A percentile compares a stretch with the other conserved stretches of the same genome.
Conservation (phyloP, 73 alveolate species). For the Paramecium bursaria region DNA sequence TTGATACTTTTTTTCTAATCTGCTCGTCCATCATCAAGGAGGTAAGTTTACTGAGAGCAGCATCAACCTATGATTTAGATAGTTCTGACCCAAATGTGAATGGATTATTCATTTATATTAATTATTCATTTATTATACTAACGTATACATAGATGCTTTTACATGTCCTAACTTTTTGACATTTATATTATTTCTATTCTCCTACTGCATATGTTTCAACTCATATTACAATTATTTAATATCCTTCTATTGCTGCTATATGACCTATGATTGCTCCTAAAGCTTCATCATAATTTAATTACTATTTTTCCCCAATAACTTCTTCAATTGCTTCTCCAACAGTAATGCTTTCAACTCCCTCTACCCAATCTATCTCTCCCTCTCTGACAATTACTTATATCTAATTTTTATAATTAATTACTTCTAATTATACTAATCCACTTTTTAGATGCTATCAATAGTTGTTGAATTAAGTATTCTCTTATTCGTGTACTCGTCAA, state of each 20-base stretch:
- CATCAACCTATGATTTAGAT: background rate
- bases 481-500: too few species aligned
- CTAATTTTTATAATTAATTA: background rate
- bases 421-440: too few species aligned
- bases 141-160: slow-evolving; percentile 20
- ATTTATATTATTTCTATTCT: background rate
- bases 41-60: background rate
- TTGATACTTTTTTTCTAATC: too few species aligned
- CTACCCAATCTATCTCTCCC: slow-evolving; percentile 32
- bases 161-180: background rate
- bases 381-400: slow-evolving; percentile 13
- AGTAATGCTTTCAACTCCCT: slow-evolving; percentile 24
- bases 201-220: background rate
- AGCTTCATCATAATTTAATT: slow-evolving; percentile 6
- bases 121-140: background rate
- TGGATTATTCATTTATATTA: background rate
- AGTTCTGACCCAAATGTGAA: background rate
- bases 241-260: background rate
- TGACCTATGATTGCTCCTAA: background rate
- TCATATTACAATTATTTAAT: background rate
- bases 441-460: too few species aligned
- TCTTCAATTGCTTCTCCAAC: slow-evolving; percentile 36
- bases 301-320: background rate
- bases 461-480: too few species aligned
- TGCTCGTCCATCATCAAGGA: background rate